Percentiles rank a stretch among this genome's conserved stretches.
These are phyloP conservation scores for Acacia concinna DNA, from an alignment of 331 rosid species.

Conservation along the genomic window DNA sequence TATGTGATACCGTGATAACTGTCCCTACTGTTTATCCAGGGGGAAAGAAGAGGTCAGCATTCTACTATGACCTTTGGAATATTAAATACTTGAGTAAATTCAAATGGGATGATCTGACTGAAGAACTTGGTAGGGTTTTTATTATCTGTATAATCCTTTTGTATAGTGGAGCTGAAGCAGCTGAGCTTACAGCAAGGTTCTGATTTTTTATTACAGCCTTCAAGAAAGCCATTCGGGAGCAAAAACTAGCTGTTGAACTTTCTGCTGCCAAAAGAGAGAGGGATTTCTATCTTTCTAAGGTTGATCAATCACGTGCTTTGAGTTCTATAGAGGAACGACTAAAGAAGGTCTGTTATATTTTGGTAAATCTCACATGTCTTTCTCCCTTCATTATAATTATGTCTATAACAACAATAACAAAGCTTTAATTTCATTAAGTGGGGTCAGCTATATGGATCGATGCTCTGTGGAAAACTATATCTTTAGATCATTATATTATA, in stretches of 20 bases:
- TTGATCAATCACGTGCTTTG: constrained; percentile 72
- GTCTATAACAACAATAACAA: too few species aligned
- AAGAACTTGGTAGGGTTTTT: constrained; percentile 66
- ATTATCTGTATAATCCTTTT: constrained; percentile 26
- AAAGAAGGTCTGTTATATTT: constrained; percentile 59
- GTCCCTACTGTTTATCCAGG: constrained; percentile 46
- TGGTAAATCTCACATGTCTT: background rate
- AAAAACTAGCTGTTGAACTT: constrained; percentile 71
- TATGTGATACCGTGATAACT: constrained; percentile 14
- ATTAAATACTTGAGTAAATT: constrained; percentile 89
- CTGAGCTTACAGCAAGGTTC: constrained; percentile 19
- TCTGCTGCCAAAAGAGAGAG: constrained; percentile 89
- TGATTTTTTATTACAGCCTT: constrained; percentile 50
- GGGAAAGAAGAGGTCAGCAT: constrained; percentile 85
- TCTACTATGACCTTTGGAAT: constrained; percentile 89
- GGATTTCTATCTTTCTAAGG: constrained; percentile 69
- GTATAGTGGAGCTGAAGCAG: constrained; percentile 10
- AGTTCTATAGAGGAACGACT: constrained; percentile 70
- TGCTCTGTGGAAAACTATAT: too few species aligned
- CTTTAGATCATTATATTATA: too few species aligned
- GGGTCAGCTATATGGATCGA: too few species aligned
- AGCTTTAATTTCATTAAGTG: too few species aligned
- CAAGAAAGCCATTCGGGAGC: constrained; percentile 73
- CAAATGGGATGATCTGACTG: constrained; percentile 94
- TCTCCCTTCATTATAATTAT: background rate